Conservation (phyloP, 495 filamentous ascomycete genomes). For the Neurospora pannonica region DNA sequence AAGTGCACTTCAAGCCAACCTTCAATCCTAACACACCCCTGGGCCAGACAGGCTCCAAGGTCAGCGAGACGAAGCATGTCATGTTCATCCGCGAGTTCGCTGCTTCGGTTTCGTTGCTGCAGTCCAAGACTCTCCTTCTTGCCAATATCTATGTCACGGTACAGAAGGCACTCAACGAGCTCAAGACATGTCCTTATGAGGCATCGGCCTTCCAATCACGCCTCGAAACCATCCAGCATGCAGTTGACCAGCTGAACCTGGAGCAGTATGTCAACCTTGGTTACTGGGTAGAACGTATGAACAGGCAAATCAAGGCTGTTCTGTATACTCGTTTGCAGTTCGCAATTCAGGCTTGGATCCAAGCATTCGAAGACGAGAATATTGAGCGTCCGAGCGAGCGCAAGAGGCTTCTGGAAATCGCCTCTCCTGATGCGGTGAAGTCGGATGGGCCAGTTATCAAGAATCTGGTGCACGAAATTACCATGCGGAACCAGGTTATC, state of each 20-base stretch:
- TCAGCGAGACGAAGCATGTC: constrained; percentile 83
- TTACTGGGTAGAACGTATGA: constrained; percentile 80
- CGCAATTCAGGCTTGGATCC: constrained; percentile 76
- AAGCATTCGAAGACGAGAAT: constrained; percentile 60
- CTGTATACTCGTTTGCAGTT: constrained; percentile 67
- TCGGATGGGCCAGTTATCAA: constrained; percentile 49
- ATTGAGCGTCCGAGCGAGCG: constrained; percentile 37
- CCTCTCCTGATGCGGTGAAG: constrained; percentile 21
- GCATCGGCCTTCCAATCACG: constrained; percentile 62
- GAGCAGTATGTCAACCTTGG: constrained; percentile 89
- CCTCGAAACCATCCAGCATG: constrained; percentile 75
- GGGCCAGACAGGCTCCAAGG: constrained; percentile 45
- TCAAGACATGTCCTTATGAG: constrained; percentile 81
- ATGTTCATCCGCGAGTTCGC: constrained; percentile 94
- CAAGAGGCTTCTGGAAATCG: constrained; percentile 30
- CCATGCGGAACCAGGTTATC: constrained; percentile 93
- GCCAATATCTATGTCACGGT: constrained; percentile 71
- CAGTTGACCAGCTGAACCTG: constrained; percentile 89
- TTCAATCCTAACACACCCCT: constrained; percentile 48
- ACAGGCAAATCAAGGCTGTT: constrained; percentile 68
- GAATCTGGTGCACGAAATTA: constrained; percentile 76
- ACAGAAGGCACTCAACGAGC: constrained; percentile 68
- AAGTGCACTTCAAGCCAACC: constrained; percentile 67
- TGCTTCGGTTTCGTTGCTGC: constrained; percentile 69
- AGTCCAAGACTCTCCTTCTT: constrained; percentile 72